Percentiles rank a stretch among this genome's conserved stretches.
Evolutionary conservation across 148 eudicot genomes (phyloP).

Genomic region (Rhododendron simsii): DNA sequence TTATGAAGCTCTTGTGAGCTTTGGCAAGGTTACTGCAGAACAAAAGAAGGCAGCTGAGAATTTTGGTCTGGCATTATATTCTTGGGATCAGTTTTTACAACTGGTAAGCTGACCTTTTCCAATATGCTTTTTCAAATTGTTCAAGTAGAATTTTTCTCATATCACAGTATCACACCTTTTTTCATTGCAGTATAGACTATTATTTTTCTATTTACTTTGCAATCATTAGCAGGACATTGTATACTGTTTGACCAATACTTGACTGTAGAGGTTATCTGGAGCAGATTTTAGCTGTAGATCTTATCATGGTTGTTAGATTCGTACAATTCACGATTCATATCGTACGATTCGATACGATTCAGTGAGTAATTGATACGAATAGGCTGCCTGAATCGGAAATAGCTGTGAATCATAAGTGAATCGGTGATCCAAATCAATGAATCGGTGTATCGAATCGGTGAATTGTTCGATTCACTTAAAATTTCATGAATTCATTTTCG

Average conservation of each 20-base stretch:
- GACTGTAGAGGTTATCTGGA: not conserved
- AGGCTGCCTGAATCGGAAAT: too few species aligned
- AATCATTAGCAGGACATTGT: not conserved
- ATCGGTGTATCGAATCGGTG: too few species aligned
- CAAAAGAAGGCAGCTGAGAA: conserved; percentile 40
- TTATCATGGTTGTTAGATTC: too few species aligned
- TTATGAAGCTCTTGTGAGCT: conserved; percentile 63
- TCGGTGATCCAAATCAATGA: too few species aligned
- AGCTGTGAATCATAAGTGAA: too few species aligned
- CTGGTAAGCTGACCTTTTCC: conserved; percentile 29
- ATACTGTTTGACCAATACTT: not conserved
- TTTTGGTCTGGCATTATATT: conserved; percentile 38
- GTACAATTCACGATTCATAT: too few species aligned
- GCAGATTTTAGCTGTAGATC: not conserved
- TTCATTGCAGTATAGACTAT: not conserved
- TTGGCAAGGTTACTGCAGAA: conserved; percentile 39
- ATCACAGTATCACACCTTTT: not conserved
- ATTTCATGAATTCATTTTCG: too few species aligned
- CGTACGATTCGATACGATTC: too few species aligned
- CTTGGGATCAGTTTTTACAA: conserved; percentile 60
- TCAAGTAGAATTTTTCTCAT: not conserved
- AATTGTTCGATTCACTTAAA: too few species aligned
- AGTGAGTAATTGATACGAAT: too few species aligned
- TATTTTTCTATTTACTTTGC: not conserved
- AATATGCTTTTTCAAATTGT: not conserved